These are phyloP conservation scores for Wilhelminamyces savonicus DNA, from an alignment of 805 yeast genomes.

Conservation along the genomic window DNA sequence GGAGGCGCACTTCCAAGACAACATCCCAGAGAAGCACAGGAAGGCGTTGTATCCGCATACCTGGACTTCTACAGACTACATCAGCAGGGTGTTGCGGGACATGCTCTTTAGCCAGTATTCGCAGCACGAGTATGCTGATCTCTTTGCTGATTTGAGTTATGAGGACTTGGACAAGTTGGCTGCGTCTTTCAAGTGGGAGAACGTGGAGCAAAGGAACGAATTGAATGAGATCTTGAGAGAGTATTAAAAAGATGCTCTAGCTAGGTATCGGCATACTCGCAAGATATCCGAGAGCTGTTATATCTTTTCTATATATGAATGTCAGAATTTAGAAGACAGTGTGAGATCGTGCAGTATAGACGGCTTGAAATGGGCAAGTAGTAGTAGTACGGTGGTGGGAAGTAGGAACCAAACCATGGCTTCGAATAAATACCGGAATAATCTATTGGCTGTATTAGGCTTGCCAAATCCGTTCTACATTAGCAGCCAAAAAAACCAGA, in stretches of 20 bases:
- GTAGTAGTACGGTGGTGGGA: no score
- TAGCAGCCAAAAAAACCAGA: no score
- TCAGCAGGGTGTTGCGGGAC: conserved; percentile 36
- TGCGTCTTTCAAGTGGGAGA: conserved; percentile 45
- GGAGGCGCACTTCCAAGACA: conserved; percentile 29
- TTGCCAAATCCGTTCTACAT: no score
- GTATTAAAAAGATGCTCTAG: conserved; percentile 8
- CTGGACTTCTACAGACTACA: conserved; percentile 33
- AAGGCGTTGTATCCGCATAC: conserved; percentile 34
- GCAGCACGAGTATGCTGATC: conserved; percentile 41
- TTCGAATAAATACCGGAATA: no score
- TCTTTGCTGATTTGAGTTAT: conserved; percentile 32
- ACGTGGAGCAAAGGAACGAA: conserved; percentile 34
- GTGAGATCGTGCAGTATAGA: no score
- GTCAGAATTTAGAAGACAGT: no score
- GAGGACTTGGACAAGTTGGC: conserved; percentile 48
- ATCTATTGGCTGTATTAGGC: no score
- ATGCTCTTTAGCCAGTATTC: conserved; percentile 38
- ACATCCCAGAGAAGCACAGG: conserved; percentile 36
- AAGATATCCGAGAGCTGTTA: no score
- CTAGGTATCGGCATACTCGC: no score
- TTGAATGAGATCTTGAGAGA: conserved; percentile 28
- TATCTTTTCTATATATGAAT: no score
- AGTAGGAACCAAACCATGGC: no score
- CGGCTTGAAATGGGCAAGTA: no score